Percentiles rank a stretch among this genome's conserved stretches.
Conservation (phyloP, 768 basidiomycete genomes). For the Boletus barrowsii region DNA sequence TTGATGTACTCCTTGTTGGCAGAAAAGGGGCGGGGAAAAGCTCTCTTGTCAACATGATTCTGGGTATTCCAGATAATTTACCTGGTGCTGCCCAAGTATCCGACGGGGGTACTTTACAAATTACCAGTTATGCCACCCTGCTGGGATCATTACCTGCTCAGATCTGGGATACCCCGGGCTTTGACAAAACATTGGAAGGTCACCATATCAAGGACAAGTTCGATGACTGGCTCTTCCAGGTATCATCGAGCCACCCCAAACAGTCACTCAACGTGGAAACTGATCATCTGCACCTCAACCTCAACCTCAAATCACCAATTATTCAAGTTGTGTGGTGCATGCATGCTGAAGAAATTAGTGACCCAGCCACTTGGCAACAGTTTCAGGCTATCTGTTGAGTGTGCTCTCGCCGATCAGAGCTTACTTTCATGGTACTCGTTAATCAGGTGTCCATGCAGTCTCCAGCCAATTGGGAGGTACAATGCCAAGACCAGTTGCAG, state of each 20-base stretch:
- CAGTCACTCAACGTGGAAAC: not conserved
- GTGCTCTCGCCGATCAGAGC: not conserved
- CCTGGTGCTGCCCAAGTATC: not conserved
- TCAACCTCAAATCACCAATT: not conserved
- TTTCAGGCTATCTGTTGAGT: not conserved
- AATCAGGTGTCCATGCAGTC: not conserved
- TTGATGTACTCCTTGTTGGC: not conserved
- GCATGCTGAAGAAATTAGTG: not conserved
- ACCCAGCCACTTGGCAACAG: not conserved
- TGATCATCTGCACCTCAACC: too few species aligned
- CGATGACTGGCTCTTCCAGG: not conserved
- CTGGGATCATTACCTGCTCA: not conserved
- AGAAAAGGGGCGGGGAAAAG: not conserved
- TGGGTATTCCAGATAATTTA: not conserved
- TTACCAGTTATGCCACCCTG: not conserved
- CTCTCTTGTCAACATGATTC: not conserved
- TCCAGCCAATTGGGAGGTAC: not conserved
- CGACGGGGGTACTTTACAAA: not conserved
- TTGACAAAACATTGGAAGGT: not conserved
- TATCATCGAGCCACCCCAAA: not conserved
- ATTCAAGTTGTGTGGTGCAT: not conserved
- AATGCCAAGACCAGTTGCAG: not conserved
- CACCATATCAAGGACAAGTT: not conserved
- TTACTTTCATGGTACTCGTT: not conserved
- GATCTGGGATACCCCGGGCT: conserved; percentile 1